Evolutionary conservation across 164 flowering plant genomes (phyloP).

Genomic region (Annona squamosa): DNA sequence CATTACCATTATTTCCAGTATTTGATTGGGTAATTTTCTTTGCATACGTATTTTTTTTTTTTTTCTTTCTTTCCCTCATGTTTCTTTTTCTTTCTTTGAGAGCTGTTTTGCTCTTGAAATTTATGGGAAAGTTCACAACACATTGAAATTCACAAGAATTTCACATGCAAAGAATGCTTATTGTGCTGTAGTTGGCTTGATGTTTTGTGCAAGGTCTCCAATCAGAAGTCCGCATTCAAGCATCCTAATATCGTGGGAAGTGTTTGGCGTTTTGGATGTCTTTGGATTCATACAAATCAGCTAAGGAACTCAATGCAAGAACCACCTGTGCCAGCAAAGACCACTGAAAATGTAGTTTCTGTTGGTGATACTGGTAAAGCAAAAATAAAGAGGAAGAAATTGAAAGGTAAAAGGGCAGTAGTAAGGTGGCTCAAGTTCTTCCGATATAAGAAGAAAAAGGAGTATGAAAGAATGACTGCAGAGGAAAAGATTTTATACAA

Average conservation of each 20-base stretch:
- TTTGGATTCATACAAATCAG: constrained; percentile 36
- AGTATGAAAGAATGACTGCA: constrained; percentile 74
- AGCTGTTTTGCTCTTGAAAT: not conserved
- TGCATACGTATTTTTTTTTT: no score
- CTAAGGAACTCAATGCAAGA: constrained; percentile 15
- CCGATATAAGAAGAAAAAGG: constrained; percentile 89
- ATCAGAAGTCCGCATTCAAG: constrained; percentile 13
- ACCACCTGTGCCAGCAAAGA: constrained; percentile 14
- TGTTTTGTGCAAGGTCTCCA: constrained; percentile 40
- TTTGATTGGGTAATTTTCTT: not conserved
- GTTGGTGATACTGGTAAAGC: constrained; percentile 19
- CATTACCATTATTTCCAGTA: not conserved
- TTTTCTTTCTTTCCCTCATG: no score
- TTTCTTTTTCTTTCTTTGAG: not conserved
- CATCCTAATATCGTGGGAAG: constrained; percentile 8
- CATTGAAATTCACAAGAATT: not conserved
- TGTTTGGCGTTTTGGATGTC: constrained; percentile 8
- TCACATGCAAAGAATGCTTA: constrained; percentile 6
- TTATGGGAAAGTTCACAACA: not conserved
- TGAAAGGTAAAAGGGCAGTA: constrained; percentile 92
- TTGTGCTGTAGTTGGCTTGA: constrained; percentile 24
- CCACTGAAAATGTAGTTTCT: constrained; percentile 11
- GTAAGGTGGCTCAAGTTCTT: constrained; percentile 91
- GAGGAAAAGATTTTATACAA: constrained; percentile 84
- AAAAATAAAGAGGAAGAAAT: constrained; percentile 63